Evolutionary conservation across 2,329 filamentous ascomycete species (phyloP).

Genomic region (Orbilia oligospora): DNA sequence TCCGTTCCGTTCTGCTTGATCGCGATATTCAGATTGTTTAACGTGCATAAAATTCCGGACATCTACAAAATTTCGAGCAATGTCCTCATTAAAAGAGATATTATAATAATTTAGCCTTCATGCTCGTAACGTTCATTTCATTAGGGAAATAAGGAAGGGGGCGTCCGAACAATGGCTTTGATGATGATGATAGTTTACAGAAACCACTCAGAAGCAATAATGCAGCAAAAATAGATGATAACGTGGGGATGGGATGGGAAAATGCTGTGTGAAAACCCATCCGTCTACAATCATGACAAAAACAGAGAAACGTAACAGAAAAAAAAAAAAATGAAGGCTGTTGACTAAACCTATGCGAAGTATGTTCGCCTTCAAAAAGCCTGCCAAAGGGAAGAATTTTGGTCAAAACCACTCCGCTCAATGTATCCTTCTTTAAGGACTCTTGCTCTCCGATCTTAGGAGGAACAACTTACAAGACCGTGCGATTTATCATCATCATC

Average conservation of each 20-base stretch:
- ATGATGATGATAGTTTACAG: constrained; percentile 61
- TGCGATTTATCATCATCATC: constrained; percentile 59
- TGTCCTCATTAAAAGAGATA: constrained; percentile 41
- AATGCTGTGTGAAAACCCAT: constrained; percentile 18
- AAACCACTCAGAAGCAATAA: constrained; percentile 29
- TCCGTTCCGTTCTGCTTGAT: constrained; percentile 58
- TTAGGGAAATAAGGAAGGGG: constrained; percentile 14
- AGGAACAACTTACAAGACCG: constrained; percentile 59
- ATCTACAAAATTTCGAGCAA: constrained; percentile 51
- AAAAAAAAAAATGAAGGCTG: constrained; percentile 1
- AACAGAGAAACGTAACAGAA: neutral
- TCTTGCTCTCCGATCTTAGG: constrained; percentile 19
- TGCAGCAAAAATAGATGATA: constrained; percentile 17
- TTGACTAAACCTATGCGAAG: neutral
- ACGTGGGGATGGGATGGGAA: neutral
- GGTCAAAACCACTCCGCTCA: constrained; percentile 32
- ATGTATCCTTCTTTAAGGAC: neutral
- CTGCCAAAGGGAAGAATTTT: constrained; percentile 31
- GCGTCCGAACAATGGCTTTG: constrained; percentile 40
- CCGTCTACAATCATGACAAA: constrained; percentile 39
- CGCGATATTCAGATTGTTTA: constrained; percentile 54
- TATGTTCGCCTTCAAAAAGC: constrained; percentile 42
- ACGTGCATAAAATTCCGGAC: constrained; percentile 58
- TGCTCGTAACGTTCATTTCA: constrained; percentile 39
- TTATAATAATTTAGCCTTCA: constrained; percentile 57